A percentile compares a stretch with the other conserved stretches of the same genome.
phyloP scores from a whole-genome alignment of 768 basidiomycete species.

The Tulasnella sp. region DNA sequence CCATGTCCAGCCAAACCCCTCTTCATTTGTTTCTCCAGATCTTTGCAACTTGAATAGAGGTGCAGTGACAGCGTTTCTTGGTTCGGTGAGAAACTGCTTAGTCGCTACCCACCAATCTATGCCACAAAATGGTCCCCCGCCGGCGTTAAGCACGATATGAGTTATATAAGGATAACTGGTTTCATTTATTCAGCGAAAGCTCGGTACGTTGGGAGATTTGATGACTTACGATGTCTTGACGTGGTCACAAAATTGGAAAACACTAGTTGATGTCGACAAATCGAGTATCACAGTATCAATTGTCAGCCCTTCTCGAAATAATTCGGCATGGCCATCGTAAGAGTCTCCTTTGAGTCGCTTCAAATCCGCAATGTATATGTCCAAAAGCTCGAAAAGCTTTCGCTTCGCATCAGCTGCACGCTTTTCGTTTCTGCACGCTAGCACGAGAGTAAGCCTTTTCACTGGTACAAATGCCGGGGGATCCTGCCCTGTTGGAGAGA shows the following conservation, averaged over 20 bases:
- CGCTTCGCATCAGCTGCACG: conserved; percentile 49
- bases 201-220: neutral
- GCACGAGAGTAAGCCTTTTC: conserved; percentile 54
- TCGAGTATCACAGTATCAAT: conserved; percentile 55
- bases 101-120: conserved; percentile 40
- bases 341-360: conserved; percentile 22
- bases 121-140: conserved; percentile 43
- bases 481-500: conserved; percentile 17
- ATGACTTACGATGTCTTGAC: conserved; percentile 39
- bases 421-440: conserved; percentile 62
- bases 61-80: conserved; percentile 36
- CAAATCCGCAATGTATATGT: conserved; percentile 35
- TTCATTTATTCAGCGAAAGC: neutral
- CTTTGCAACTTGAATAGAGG: conserved; percentile 48
- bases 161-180: conserved; percentile 67
- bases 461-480: conserved; percentile 23
- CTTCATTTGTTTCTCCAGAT: conserved; percentile 44
- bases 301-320: conserved; percentile 44
- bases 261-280: conserved; percentile 44
- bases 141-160: conserved; percentile 71
- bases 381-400: conserved; percentile 41
- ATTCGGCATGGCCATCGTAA: conserved; percentile 41
- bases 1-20: conserved; percentile 71
- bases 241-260: conserved; percentile 48
- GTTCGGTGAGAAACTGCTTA: conserved; percentile 36